Evolutionary conservation across 2,329 filamentous ascomycete genomes (phyloP), one percentile per base, ranked within the genome.

Genomic region (Colletotrichum graminicola): DNA sequence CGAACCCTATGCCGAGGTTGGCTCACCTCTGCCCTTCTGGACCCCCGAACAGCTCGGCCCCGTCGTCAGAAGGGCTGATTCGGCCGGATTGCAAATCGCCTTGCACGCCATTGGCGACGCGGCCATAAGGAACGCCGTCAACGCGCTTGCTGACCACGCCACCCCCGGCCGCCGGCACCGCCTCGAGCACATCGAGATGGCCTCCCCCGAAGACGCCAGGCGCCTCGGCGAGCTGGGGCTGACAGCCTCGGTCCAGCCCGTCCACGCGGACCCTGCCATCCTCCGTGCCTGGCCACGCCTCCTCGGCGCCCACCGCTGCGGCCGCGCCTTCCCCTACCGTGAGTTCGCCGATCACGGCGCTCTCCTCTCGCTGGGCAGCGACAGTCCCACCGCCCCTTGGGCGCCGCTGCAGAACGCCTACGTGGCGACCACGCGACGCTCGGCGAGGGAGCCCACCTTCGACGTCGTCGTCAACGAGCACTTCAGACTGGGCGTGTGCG

Each of bases 31-130:
- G 3, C 82, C 86, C 0, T 82, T 88, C 65, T 90, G 87, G 87
- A 82, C 82, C 2, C 76, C 80, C 4, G 80, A 81, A 47, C 83
- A 85, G 79, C 81, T 89, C 12, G 81, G 76, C 7, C 84, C 86
- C 3, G 86, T 89, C 0, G 84, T 90, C 3, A 76, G 79, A 51
- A 82, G 80, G 56, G 87, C 88, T 8, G 82, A 84, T 67, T 79
- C 79, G 18, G 83, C 82, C 10, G 84, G 84, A 1, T 75, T 90
- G 51, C 88, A 90, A 77, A 84, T 86, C 67, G 88, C 88, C 0
- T 79, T 90, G 45, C 88, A 90, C 77, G 88, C 88, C 56, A 90
- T 90, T 73, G 88, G 88, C 69, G 88, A 90, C 75, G 81, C 80
- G 47, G 86, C 88, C 7, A 80, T 88, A 43, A 80, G 79, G 62